phyloP scores from a whole-genome alignment of 148 eudicot species.

The Bassia scoparia region DNA sequence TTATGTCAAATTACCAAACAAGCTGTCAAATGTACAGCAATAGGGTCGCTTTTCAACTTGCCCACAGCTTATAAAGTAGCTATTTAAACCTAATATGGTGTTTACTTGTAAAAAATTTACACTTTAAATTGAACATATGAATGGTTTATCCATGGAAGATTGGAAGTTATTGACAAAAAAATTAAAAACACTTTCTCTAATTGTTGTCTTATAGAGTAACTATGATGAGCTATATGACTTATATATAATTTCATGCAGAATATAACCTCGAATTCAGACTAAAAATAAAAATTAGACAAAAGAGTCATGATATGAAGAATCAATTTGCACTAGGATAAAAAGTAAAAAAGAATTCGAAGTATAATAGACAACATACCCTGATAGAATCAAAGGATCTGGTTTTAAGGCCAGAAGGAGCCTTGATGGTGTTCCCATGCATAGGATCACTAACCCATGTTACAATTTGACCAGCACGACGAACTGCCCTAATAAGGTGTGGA shows the following conservation, averaged over 20 bases:
- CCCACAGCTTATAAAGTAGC: too few species aligned
- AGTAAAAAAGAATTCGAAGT: neutral
- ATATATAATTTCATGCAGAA: neutral
- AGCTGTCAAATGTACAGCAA: too few species aligned
- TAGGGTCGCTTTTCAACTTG: too few species aligned
- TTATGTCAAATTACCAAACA: too few species aligned
- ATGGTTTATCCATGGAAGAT: too few species aligned
- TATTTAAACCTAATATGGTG: too few species aligned
- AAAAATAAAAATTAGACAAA: too few species aligned
- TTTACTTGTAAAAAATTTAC: neutral
- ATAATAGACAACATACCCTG: conserved; percentile 38
- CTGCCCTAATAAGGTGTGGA: conserved; percentile 65
- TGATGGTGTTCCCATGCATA: conserved; percentile 72
- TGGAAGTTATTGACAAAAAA: too few species aligned
- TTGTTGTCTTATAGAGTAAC: neutral
- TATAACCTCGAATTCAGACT: neutral
- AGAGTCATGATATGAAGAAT: neutral
- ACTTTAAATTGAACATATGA: too few species aligned
- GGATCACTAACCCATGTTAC: conserved; percentile 74
- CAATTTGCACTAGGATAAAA: neutral
- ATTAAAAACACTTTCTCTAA: too few species aligned
- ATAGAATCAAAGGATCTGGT: conserved; percentile 67
- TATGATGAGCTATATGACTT: neutral
- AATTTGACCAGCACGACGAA: conserved; percentile 63
- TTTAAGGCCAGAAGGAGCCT: conserved; percentile 73